These are phyloP conservation scores for Cucurbita argyrosperma DNA, from an alignment of 306 rosid genomes.

Conservation along the genomic window DNA sequence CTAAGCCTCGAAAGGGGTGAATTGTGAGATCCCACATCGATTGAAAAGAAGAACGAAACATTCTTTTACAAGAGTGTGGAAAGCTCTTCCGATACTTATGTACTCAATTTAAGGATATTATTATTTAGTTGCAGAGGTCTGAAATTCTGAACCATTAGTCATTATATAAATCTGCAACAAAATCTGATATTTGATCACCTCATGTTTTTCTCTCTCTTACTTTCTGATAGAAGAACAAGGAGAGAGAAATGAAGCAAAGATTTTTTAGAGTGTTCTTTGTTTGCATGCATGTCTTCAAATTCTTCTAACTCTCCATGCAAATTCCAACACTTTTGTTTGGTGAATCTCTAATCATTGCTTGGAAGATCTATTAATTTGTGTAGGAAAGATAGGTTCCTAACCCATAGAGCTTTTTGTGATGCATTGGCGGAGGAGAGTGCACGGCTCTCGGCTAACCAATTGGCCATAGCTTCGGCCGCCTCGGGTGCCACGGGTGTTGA, in stretches of 20 bases:
- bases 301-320: no score
- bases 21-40: no score
- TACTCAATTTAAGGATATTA: neutral
- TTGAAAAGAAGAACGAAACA: no score
- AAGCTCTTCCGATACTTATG: no score
- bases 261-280: neutral
- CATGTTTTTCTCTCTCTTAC: neutral
- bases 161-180: conserved; percentile 16
- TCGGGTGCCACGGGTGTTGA: neutral
- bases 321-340: neutral
- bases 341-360: conserved; percentile 1
- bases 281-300: neutral
- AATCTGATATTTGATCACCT: neutral
- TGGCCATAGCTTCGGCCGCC: neutral
- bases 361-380: neutral
- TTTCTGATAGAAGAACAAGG: neutral
- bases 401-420: conserved; percentile 94
- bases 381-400: conserved; percentile 95
- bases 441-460: conserved; percentile 42
- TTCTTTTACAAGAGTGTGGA: no score
- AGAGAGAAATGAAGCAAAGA: neutral
- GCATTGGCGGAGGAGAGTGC: conserved; percentile 95
- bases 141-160: conserved; percentile 41
- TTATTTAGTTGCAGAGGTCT: conserved; percentile 16
- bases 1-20: no score